phyloP scores from a whole-genome alignment of 805 yeast genomes.

The Helenozyma rhizophorensis region DNA sequence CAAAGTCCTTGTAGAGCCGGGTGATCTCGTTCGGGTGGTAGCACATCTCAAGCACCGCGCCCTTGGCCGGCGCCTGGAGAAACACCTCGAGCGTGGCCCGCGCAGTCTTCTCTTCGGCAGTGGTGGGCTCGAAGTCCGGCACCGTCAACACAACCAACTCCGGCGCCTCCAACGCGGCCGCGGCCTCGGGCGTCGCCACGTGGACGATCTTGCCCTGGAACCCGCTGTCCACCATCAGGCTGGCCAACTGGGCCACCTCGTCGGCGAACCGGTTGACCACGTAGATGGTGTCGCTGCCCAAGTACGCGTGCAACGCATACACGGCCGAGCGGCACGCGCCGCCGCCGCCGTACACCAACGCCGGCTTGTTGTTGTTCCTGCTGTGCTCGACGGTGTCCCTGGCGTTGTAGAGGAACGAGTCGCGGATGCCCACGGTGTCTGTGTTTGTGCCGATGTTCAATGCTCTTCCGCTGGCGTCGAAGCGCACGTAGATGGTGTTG shows the following conservation, averaged over 20 bases:
- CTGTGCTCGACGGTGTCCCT: conserved; percentile 7
- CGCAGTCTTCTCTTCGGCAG: conserved; percentile 21
- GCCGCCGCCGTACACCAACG: conserved; percentile 33
- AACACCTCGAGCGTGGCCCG: conserved; percentile 23
- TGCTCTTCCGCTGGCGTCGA: conserved; percentile 9
- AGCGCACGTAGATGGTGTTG: conserved; percentile 27
- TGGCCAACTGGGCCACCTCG: conserved; percentile 21
- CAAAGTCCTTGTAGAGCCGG: conserved; percentile 20
- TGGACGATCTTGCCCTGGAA: conserved; percentile 24
- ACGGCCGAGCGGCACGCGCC: conserved; percentile 33
- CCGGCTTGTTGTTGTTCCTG: conserved; percentile 14
- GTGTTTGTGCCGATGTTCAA: conserved; percentile 28
- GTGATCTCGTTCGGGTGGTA: conserved; percentile 28
- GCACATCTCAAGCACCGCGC: conserved; percentile 32
- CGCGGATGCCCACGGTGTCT: conserved; percentile 29
- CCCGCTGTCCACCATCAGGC: conserved; percentile 18
- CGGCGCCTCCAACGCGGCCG: conserved; percentile 16
- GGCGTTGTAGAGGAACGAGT: conserved; percentile 19
- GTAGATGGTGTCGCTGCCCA: conserved; percentile 24
- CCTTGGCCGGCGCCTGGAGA: conserved; percentile 16
- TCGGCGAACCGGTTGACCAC: conserved; percentile 24
- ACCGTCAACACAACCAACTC: conserved; percentile 23
- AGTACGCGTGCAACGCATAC: conserved; percentile 22
- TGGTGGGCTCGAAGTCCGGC: conserved; percentile 24
- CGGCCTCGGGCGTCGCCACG: conserved; percentile 21